These are phyloP conservation scores for Linum tenue DNA, from an alignment of 345 rosid genomes.

Conservation along the genomic window DNA sequence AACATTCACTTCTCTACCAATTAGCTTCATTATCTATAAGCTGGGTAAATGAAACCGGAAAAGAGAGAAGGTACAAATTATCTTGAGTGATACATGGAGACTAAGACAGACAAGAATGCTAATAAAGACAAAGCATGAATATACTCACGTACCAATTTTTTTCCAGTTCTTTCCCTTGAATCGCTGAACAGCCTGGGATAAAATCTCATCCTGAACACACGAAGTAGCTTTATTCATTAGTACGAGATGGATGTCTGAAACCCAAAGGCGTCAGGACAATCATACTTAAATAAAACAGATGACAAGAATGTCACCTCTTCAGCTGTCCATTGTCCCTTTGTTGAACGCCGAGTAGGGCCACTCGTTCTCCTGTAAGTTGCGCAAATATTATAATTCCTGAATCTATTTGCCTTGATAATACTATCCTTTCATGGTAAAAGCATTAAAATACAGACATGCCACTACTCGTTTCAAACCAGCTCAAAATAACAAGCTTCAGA, in stretches of 20 bases:
- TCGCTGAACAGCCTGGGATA: slow-evolving; percentile 83
- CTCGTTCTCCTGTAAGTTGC: slow-evolving; percentile 59
- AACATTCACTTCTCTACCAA: background rate
- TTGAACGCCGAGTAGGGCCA: slow-evolving; percentile 96
- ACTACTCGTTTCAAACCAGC: no score
- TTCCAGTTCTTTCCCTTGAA: slow-evolving; percentile 99
- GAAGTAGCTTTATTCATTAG: background rate
- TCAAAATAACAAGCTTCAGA: background rate
- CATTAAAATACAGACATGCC: background rate
- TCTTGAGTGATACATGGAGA: background rate
- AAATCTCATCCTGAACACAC: slow-evolving; percentile 68
- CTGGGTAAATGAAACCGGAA: background rate
- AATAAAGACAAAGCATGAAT: background rate
- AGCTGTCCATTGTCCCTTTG: slow-evolving; percentile 97
- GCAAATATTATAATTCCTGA: background rate
- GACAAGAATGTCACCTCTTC: slow-evolving; percentile 58
- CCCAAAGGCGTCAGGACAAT: background rate
- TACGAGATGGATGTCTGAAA: background rate
- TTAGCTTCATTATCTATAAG: no score
- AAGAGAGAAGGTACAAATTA: background rate
- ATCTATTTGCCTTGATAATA: background rate
- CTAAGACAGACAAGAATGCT: background rate
- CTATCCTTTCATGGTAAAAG: background rate
- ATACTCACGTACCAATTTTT: slow-evolving; percentile 58
- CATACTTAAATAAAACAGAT: slow-evolving; percentile 10